phyloP scores from a whole-genome alignment of 75 land plant species.

The Picea sitchensis region DNA sequence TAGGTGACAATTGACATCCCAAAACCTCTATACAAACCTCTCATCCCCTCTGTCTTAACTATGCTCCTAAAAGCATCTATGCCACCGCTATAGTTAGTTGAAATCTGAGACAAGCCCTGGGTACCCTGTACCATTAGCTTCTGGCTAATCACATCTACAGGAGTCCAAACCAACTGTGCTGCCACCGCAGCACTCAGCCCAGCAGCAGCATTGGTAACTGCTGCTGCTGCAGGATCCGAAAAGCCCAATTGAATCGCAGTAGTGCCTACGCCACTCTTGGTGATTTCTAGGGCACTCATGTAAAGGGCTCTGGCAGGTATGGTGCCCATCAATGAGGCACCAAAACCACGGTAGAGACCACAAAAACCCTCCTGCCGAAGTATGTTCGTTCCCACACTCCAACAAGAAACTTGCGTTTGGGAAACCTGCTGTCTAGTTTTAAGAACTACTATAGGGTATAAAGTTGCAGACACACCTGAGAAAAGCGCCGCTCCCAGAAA shows the following conservation, averaged over 20 bases:
- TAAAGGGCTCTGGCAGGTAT: constrained; percentile 91
- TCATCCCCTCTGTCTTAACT: constrained; percentile 51
- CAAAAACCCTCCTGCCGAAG: constrained; percentile 60
- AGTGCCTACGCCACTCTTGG: constrained; percentile 66
- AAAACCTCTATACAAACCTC: constrained; percentile 85
- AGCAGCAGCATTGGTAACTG: constrained; percentile 78
- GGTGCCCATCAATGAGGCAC: constrained; percentile 80
- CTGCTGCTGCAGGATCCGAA: constrained; percentile 65
- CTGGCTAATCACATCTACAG: constrained; percentile 88
- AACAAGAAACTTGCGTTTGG: constrained; percentile 24
- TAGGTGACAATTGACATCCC: constrained; percentile 83
- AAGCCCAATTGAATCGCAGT: constrained; percentile 47
- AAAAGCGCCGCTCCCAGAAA: constrained; percentile 88
- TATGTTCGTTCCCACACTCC: constrained; percentile 42
- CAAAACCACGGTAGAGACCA: constrained; percentile 84
- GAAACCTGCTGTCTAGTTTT: constrained; percentile 79
- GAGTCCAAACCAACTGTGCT: constrained; percentile 94
- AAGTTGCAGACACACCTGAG: constrained; percentile 82
- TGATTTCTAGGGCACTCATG: constrained; percentile 87
- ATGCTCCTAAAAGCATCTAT: constrained; percentile 83
- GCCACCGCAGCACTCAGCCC: constrained; percentile 86
- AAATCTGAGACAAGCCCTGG: background rate
- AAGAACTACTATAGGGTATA: constrained; percentile 78
- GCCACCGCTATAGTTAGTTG: constrained; percentile 51
- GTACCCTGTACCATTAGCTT: constrained; percentile 85